Evolutionary conservation across 2,329 filamentous ascomycete genomes (phyloP).

Genomic region (Cladosporium sp.): DNA sequence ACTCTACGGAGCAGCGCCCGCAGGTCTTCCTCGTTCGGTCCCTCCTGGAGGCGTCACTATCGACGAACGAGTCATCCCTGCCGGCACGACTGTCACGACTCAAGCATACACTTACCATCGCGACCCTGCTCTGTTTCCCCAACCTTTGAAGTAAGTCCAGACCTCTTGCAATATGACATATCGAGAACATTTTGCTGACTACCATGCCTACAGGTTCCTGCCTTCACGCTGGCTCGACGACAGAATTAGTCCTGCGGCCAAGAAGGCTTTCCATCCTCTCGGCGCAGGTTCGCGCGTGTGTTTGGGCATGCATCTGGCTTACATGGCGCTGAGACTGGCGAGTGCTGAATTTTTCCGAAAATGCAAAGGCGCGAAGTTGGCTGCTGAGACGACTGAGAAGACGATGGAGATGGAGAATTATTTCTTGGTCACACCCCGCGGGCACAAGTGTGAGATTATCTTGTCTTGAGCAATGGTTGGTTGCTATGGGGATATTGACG

Average conservation of each 20-base stretch:
- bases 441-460: conserved; percentile 27
- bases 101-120: conserved; percentile 21
- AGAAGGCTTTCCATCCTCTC: conserved; percentile 25
- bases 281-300: conserved; percentile 27
- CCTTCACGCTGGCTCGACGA: conserved; percentile 23
- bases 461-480: conserved; percentile 1
- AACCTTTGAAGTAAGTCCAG: conserved; percentile 14
- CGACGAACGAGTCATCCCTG: conserved; percentile 12
- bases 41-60: not conserved
- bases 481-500: not conserved
- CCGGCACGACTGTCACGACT: conserved; percentile 21
- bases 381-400: conserved; percentile 21
- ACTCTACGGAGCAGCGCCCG: conserved; percentile 20
- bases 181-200: not conserved
- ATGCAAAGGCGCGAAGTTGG: conserved; percentile 20
- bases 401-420: conserved; percentile 31
- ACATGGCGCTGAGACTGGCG: conserved; percentile 27
- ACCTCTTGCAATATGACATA: too few relatives aligned
- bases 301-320: conserved; percentile 30
- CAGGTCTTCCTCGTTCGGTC: conserved; percentile 15
- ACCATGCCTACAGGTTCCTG: conserved; percentile 23
- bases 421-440: conserved; percentile 29
- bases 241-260: conserved; percentile 17
- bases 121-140: conserved; percentile 21
- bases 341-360: conserved; percentile 26